phyloP scores from a whole-genome alignment of 768 basidiomycete genomes.

The Calocybe indica region DNA sequence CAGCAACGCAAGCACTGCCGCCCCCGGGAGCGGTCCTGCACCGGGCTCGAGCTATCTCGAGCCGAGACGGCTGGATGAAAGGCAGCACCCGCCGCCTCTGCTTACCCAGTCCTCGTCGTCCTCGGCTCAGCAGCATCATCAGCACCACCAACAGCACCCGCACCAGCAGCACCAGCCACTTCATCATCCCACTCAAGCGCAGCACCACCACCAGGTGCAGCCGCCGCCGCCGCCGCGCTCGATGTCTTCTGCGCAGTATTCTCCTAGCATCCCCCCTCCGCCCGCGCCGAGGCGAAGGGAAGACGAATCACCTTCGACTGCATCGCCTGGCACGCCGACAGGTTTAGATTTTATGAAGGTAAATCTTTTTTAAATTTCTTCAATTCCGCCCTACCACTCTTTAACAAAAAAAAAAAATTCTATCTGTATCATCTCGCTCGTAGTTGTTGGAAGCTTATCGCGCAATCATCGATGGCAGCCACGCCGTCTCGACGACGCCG shows the following conservation, averaged over 20 bases:
- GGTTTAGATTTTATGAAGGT: constrained; percentile 26
- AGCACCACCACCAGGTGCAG: constrained; percentile 3
- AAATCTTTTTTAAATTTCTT: constrained; percentile 5
- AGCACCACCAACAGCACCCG: constrained; percentile 1
- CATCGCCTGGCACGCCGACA: constrained; percentile 3
- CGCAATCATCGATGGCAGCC: not conserved
- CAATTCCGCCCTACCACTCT: constrained; percentile 1
- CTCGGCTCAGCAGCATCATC: not conserved
- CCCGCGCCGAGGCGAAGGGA: constrained; percentile 4
- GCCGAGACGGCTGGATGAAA: constrained; percentile 5
- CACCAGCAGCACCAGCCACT: constrained; percentile 6
- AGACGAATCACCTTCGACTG: not conserved
- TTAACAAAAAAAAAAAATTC: constrained; percentile 10
- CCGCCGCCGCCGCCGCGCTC: constrained; percentile 5
- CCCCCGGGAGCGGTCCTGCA: no score
- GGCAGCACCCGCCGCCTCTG: constrained; percentile 3
- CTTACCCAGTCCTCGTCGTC: not conserved
- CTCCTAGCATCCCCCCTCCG: constrained; percentile 5
- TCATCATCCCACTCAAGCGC: constrained; percentile 1
- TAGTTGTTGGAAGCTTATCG: constrained; percentile 14
- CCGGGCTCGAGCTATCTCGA: not conserved
- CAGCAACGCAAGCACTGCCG: not conserved
- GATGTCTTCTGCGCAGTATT: constrained; percentile 1
- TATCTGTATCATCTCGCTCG: constrained; percentile 27
- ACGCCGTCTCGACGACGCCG: not conserved